Base-by-base conservation (phyloP, 352 stramenopile genomes). In the Globisporangium irregulare region DNA sequence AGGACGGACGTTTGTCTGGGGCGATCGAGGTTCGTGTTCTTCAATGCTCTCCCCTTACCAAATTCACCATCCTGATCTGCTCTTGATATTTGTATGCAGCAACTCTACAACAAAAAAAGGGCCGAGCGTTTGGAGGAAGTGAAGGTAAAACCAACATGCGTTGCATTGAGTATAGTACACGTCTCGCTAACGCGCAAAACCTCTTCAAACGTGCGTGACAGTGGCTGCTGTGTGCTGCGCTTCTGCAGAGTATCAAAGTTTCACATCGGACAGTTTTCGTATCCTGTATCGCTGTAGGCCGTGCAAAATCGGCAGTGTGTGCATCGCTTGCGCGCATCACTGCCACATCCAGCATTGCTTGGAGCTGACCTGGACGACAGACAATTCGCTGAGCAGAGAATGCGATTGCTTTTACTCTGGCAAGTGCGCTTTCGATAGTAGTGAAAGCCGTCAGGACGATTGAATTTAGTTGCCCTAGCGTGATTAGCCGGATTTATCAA, bases 1-100 rank as follows among this genome's bases (percentile, higher is more conserved):
- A 66, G 84, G 77, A 9, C 78, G 83, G 43, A 93, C 85, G 0
- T 94, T 92, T 73, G 82, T 89, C 2, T 93, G 87, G 84, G 86
- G 86, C 2, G 86, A 94, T 70, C 73, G 82, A 84, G 82, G 83
- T 92, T 61, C 0, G 64, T 66, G 36, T 25, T 12, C 8, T n/a
- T 46, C 18, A 7, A 6, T 32, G 9, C 5, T 41, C 32, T 34
- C 50, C 32, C 24, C 15, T 12, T 9, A 51, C 2, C 18, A 9
- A 24, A 1, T 20, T 15, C 43, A 50, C 12, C 1, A 43, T 9
- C 7, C 6, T 64, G 20, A 29, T 24, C 48, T n/a, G 14, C 25
- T 38, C 43, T 27, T 60, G 12, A 3, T 25, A 32, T 69, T 9
- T 56, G 46, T 24, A 15, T 25, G 58, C 60, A 81, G 74, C 74